Evolutionary conservation across 2,329 filamentous ascomycete genomes (phyloP), one percentile per base, ranked within the genome.

Genomic region (Neoascochyta sp.): DNA sequence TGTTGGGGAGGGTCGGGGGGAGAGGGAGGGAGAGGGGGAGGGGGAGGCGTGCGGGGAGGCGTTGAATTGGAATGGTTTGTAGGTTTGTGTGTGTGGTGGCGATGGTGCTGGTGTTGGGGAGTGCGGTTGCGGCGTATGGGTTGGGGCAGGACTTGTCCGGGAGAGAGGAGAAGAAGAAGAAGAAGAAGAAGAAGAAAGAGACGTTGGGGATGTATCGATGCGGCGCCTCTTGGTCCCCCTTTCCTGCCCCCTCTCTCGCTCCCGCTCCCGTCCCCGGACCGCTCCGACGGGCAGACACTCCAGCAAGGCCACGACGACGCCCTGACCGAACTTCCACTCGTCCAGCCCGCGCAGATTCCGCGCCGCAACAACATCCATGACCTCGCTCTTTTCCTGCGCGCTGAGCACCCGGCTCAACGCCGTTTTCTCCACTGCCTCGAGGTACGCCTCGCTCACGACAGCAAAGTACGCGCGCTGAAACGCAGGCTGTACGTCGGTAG

Each of bases 381-480:
- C 44, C 16, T 59, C 43, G 15, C 51, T 42, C 15, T 43, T 50
- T 17, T 60, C 50, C 8, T 27, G 29, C 8, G 33, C 27, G n/a
- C 27, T 48, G 4, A 54, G 27, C 17, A 41, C 34, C 6, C 32
- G 36, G 9, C 29, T 15, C 10, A 38, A 40, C 7, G 45, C 44
- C 7, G 26, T 21, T 16, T 34, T 27, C 1, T 39, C 42, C 21
- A 47, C 39, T 1, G 35, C 33, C 6, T 54, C 41, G 1, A 62
- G 34, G 16, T 53, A 55, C 5, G 47, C 45, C 7, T 31, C 41
- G 17, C 49, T 59, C 1, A 50, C 46, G 1, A 54, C 39, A 8
- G 42, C 41, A 12, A 60, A 47, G 15, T 52, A 50, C 7, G 57
- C 54, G 22, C 42, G 43, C 18, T 45, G 41, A 16, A 62, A 56